Conservation (phyloP, 306 rosid species). For the Prunus salicina region DNA sequence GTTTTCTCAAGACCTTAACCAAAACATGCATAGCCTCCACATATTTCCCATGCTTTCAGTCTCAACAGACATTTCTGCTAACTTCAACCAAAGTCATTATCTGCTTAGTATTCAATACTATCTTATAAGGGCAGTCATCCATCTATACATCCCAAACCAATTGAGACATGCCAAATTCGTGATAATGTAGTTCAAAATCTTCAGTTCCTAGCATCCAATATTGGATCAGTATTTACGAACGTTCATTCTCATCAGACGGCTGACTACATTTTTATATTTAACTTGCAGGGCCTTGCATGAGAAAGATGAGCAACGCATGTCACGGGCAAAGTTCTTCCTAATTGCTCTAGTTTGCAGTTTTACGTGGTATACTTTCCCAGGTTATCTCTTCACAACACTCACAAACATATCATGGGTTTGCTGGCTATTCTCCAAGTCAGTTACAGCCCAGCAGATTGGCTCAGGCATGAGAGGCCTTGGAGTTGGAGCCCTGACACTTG, state of each 20-base stretch:
- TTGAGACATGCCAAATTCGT: not conserved
- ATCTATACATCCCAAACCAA: not conserved
- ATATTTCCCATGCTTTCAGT: not conserved
- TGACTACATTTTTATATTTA: not conserved
- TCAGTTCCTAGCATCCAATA: not conserved
- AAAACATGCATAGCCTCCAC: not conserved
- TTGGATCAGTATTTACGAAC: not conserved
- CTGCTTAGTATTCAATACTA: too few species aligned
- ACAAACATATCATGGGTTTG: slow-evolving; percentile 78
- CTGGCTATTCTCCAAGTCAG: slow-evolving; percentile 77
- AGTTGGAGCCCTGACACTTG: slow-evolving; percentile 70
- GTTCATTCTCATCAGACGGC: not conserved
- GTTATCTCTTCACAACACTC: slow-evolving; percentile 72
- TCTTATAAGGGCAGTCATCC: not conserved
- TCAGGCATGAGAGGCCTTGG: slow-evolving; percentile 83
- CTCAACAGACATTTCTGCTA: not conserved
- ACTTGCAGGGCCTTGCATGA: slow-evolving; percentile 73
- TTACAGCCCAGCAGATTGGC: slow-evolving; percentile 79
- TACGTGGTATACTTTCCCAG: slow-evolving; percentile 65
- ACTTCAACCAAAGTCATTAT: not conserved
- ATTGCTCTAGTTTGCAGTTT: slow-evolving; percentile 70
- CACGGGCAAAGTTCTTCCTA: slow-evolving; percentile 65
- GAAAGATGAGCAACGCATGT: slow-evolving; percentile 47
- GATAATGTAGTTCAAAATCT: not conserved
- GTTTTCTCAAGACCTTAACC: not conserved